Evolutionary conservation across 2,329 filamentous ascomycete genomes (phyloP).

Genomic region (Cadophora sp.): DNA sequence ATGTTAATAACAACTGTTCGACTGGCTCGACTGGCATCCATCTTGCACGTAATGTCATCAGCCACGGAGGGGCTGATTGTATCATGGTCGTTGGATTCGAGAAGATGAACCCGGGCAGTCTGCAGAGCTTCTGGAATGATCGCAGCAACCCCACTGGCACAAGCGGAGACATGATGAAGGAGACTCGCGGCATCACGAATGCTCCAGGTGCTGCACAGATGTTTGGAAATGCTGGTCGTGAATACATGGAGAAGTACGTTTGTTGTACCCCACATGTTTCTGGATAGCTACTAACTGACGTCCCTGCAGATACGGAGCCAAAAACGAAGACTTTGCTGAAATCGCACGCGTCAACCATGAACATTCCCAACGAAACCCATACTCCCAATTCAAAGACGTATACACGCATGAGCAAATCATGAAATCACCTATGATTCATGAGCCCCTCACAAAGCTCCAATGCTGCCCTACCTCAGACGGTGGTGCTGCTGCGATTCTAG

Average conservation of each 20-base stretch:
- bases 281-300: slow-evolving; percentile 19
- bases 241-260: slow-evolving; percentile 90
- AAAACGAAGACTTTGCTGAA: slow-evolving; percentile 86
- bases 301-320: slow-evolving; percentile 75
- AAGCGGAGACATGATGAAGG: slow-evolving; percentile 78
- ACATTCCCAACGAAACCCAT: slow-evolving; percentile 91
- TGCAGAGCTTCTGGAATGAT: slow-evolving; percentile 86
- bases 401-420: slow-evolving; percentile 87
- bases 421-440: slow-evolving; percentile 77
- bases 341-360: slow-evolving; percentile 93
- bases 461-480: slow-evolving; percentile 97
- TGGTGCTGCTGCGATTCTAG: slow-evolving; percentile 84
- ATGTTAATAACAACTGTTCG: slow-evolving; percentile 98
- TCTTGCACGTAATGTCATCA: slow-evolving; percentile 82
- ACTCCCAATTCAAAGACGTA: slow-evolving; percentile 95
- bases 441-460: slow-evolving; percentile 94
- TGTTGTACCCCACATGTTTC: background rate
- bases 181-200: slow-evolving; percentile 80
- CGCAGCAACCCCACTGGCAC: slow-evolving; percentile 80
- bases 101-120: slow-evolving; percentile 94
- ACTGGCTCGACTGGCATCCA: slow-evolving; percentile 92
- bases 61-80: slow-evolving; percentile 83
- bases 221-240: slow-evolving; percentile 91
- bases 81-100: slow-evolving; percentile 94
- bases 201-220: slow-evolving; percentile 88